Base-by-base conservation (phyloP, 2,329 filamentous ascomycete genomes). In the Raffaelea albimanens region DNA sequence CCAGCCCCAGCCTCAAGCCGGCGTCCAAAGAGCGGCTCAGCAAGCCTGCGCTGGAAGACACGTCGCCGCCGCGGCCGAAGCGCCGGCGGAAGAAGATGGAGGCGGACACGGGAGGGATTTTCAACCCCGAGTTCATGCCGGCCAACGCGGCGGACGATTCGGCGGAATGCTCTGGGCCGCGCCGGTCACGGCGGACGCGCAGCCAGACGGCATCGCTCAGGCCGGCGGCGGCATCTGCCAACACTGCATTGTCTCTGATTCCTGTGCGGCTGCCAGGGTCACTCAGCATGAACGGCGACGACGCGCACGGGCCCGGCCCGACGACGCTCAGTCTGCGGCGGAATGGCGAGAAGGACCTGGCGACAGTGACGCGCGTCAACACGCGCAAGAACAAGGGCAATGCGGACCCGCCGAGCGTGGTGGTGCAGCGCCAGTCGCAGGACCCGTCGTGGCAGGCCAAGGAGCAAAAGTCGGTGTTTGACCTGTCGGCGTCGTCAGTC, bases 341-440 rank as follows among this genome's bases (percentile, higher is more conserved):
- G 41, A 65, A 52, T 49, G 63, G 61, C 14, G 69, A 69, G 39
- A 69, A 68, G 54, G 66, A 71, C 41, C 53, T 71, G 9, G 67
- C 66, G 0, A 58, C 63, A 2, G 50, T 70, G 39, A 72, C 69
- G 1, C 56, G 64, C 3, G 58, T 62, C 44, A 73, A 73, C 50
- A 73, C 69, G 2, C 60, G 67, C 23, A 69, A 67, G 52, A 73
- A 73, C 50, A 71, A 70, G 57, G 64, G 56, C 3, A 59, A 55
- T 18, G 61, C 69, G 1, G 47, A 67, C 5, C 56, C 54, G 7
- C 65, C 67, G 0, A 52, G 54, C 16, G 45, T 59, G 1, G 55
- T 64, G 0, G 53, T 67, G 1, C 57, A 59, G 2, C 53, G 54
- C 19, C 57, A 61, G 42, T 53, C 55, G 3, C 55, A 61, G 44